Evolutionary conservation across 2,329 filamentous ascomycete species (phyloP).

Genomic region (Aspergillus transmontanensis): DNA sequence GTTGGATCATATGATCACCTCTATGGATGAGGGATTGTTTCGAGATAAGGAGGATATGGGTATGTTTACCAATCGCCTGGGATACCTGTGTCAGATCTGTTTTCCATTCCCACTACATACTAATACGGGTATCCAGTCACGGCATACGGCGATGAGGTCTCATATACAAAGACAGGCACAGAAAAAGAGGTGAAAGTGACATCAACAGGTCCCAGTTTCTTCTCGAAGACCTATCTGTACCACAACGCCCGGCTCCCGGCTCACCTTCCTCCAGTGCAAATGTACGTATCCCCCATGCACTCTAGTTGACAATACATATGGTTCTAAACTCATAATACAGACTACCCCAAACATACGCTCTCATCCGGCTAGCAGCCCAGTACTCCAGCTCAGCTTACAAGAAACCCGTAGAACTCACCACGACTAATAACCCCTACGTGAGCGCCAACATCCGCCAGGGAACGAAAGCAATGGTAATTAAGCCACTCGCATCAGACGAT

Average conservation of each 20-base stretch:
- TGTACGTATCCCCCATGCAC: conserved; percentile 53
- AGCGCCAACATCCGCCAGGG: conserved; percentile 71
- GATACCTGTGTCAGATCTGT: no score
- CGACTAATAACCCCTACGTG: conserved; percentile 54
- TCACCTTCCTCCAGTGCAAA: conserved; percentile 66
- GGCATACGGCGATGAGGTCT: neutral
- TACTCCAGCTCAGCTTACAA: conserved; percentile 74
- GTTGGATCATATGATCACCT: conserved; percentile 69
- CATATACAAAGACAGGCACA: neutral
- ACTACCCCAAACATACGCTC: conserved; percentile 73
- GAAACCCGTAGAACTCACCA: neutral
- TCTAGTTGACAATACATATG: neutral
- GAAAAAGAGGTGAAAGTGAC: neutral
- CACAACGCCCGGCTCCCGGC: conserved; percentile 73
- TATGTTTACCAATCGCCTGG: conserved; percentile 10
- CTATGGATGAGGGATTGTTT: conserved; percentile 67
- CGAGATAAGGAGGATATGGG: conserved; percentile 46
- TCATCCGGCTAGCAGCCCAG: conserved; percentile 76
- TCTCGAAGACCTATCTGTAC: conserved; percentile 77
- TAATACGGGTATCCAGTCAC: neutral
- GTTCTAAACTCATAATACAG: conserved; percentile 38
- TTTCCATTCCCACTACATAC: neutral
- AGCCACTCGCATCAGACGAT: conserved; percentile 76
- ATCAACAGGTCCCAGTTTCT: conserved; percentile 53
- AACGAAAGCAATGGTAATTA: conserved; percentile 85